Evolutionary conservation across 2,329 filamentous ascomycete genomes (phyloP).

Genomic region (Monosporascus sp.): DNA sequence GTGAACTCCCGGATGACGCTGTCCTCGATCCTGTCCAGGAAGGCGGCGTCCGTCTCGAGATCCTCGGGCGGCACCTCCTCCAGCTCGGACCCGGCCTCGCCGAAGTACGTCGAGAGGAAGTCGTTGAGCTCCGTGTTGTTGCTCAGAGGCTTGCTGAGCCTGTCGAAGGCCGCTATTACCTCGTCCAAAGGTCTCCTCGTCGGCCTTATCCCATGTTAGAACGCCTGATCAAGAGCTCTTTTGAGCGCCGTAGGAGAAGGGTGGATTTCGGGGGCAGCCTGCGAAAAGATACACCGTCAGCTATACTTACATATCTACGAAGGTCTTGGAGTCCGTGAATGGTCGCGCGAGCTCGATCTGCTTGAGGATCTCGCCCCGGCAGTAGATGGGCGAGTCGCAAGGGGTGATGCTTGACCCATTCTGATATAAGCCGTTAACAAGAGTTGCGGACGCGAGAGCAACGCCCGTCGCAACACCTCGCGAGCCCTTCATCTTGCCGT

Average conservation of each 20-base stretch:
- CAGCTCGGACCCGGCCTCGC: constrained; percentile 58
- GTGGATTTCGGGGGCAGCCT: too few species aligned
- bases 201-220: constrained; percentile 37
- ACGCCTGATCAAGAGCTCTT: too few species aligned
- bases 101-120: constrained; percentile 61
- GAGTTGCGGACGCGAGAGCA: constrained; percentile 11
- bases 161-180: constrained; percentile 55
- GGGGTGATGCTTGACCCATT: constrained; percentile 58
- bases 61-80: constrained; percentile 45
- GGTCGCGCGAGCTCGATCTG: constrained; percentile 59
- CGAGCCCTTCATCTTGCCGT: constrained; percentile 6
- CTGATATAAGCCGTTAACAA: constrained; percentile 44
- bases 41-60: constrained; percentile 51
- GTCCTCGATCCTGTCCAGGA: constrained; percentile 53
- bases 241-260: too few species aligned
- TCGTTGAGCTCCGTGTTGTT: constrained; percentile 58
- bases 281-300: background rate
- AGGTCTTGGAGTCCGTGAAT: constrained; percentile 65
- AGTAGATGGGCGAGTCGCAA: constrained; percentile 64
- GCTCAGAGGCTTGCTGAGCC: constrained; percentile 53
- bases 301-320: constrained; percentile 58
- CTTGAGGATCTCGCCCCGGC: constrained; percentile 57
- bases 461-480: constrained; percentile 6
- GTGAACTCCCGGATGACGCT: constrained; percentile 55
- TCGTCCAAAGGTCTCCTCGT: constrained; percentile 54